phyloP scores from a whole-genome alignment of 495 filamentous ascomycete genomes.

The Hypoxylon rickii region DNA sequence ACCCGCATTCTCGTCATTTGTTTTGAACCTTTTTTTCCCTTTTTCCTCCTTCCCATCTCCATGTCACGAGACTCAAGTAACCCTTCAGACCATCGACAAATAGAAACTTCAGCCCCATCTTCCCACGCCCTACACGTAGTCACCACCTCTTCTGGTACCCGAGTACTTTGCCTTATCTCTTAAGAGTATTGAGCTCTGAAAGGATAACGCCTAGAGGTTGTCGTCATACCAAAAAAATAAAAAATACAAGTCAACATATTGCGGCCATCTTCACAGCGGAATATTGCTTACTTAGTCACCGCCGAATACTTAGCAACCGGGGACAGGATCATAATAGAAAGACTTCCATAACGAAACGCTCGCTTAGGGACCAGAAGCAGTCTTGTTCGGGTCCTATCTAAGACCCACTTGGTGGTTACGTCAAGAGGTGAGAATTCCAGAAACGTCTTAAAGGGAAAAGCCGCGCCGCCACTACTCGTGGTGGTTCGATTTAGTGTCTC shows the following conservation, averaged over 20 bases:
- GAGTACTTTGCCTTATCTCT: slow-evolving; percentile 3
- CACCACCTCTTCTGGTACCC: too few species aligned
- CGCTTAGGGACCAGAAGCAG: slow-evolving; percentile 7
- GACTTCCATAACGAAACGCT: slow-evolving; percentile 12
- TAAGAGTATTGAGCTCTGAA: too few species aligned
- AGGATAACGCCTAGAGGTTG: not conserved
- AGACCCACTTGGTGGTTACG: slow-evolving; percentile 26
- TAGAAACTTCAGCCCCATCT: slow-evolving; percentile 21
- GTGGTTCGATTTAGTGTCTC: slow-evolving; percentile 18
- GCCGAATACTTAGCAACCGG: slow-evolving; percentile 1
- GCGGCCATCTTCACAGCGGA: not conserved
- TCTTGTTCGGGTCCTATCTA: slow-evolving; percentile 14
- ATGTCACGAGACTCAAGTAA: slow-evolving; percentile 21
- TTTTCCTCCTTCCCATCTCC: slow-evolving; percentile 23
- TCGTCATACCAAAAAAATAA: not conserved
- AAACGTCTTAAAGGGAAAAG: slow-evolving; percentile 22
- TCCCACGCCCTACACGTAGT: slow-evolving; percentile 12
- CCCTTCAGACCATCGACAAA: slow-evolving; percentile 9
- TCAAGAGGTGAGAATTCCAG: slow-evolving; percentile 19
- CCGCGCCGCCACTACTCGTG: slow-evolving; percentile 17
- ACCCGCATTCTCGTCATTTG: slow-evolving; percentile 31
- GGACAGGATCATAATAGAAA: slow-evolving; percentile 18
- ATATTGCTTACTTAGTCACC: not conserved
- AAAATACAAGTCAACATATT: too few species aligned
- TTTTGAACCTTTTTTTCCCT: slow-evolving; percentile 18